Evolutionary conservation across 2,329 filamentous ascomycete genomes (phyloP).

Genomic region (Ophiostoma quercus): DNA sequence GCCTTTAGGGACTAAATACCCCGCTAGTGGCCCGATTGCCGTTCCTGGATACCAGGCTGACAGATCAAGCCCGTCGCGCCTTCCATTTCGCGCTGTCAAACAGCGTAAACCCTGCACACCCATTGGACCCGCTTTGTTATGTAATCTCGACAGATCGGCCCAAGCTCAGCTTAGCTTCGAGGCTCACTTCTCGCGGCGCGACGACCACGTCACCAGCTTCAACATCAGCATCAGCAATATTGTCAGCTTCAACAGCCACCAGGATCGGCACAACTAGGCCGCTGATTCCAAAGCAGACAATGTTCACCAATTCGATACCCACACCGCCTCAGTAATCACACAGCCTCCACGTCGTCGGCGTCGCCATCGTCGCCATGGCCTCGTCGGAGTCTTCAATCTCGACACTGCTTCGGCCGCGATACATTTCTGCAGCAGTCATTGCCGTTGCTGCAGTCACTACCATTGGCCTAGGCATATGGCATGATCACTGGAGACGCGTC

Average conservation of each 20-base stretch:
- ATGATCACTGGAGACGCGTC: constrained; percentile 23
- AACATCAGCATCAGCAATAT: neutral
- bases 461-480: constrained; percentile 24
- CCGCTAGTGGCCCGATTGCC: neutral
- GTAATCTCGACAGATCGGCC: neutral
- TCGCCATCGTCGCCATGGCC: constrained; percentile 1
- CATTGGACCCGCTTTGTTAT: neutral
- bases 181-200: neutral
- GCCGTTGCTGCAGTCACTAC: constrained; percentile 24
- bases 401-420: constrained; percentile 25
- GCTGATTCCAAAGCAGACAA: neutral
- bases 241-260: neutral
- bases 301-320: neutral
- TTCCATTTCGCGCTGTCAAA: neutral
- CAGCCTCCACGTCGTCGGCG: neutral
- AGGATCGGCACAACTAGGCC: neutral
- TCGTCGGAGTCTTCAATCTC: constrained; percentile 20
- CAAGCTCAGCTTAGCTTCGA: neutral
- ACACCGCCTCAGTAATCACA: neutral
- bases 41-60: constrained; percentile 14
- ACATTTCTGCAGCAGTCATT: constrained; percentile 25
- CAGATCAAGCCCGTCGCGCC: constrained; percentile 11
- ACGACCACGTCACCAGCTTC: neutral
- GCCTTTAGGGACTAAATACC: neutral
- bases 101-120: neutral